phyloP scores from a whole-genome alignment of 768 basidiomycete genomes.

The Leucocoprinus leucothites region DNA sequence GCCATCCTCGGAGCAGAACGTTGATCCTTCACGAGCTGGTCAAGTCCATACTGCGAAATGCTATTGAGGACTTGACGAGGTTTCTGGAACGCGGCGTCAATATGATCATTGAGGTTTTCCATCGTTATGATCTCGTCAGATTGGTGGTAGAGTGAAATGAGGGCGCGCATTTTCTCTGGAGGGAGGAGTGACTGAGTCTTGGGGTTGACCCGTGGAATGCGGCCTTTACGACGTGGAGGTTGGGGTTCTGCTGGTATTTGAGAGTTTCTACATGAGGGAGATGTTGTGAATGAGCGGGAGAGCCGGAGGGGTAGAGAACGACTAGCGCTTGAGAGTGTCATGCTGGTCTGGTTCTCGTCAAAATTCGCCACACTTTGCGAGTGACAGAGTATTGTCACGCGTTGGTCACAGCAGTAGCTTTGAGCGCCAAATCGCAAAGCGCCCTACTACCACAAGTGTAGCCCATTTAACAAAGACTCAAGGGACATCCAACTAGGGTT shows the following conservation, averaged over 20 bases:
- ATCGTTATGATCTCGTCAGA: conserved; percentile 65
- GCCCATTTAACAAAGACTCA: too few relatives aligned
- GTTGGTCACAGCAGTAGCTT: not conserved
- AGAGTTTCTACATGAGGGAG: not conserved
- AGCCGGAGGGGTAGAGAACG: not conserved
- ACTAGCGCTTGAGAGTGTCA: not conserved
- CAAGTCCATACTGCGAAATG: conserved; percentile 18
- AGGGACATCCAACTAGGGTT: too few relatives aligned
- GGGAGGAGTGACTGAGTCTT: conserved; percentile 38
- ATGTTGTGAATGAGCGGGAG: not conserved
- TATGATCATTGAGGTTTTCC: conserved; percentile 61
- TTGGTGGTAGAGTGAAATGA: conserved; percentile 78
- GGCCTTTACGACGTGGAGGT: conserved; percentile 9
- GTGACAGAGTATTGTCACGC: not conserved
- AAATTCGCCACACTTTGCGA: not conserved
- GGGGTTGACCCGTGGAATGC: conserved; percentile 16
- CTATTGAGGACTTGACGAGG: conserved; percentile 1
- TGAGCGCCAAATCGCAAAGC: too few relatives aligned
- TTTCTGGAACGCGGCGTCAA: conserved; percentile 60
- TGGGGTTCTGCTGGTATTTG: not conserved
- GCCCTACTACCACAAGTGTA: too few relatives aligned
- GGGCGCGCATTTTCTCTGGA: conserved; percentile 62
- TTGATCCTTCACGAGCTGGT: conserved; percentile 18
- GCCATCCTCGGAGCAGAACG: conserved; percentile 33
- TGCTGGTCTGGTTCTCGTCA: not conserved